phyloP scores from a whole-genome alignment of 441 rosid species.

The Kokia cookei region DNA sequence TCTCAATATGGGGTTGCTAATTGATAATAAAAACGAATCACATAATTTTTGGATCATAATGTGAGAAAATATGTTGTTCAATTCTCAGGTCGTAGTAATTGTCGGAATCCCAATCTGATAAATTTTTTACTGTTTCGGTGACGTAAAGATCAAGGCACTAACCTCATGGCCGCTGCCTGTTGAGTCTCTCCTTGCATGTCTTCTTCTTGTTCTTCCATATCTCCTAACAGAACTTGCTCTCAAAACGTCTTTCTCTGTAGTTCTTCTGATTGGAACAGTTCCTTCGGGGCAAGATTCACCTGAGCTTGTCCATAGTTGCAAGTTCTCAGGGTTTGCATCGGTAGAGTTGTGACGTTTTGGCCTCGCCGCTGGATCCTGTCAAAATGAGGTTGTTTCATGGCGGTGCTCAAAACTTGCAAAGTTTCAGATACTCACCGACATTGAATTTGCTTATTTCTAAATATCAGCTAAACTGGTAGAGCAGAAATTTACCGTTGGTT shows the following conservation, averaged over 20 bases:
- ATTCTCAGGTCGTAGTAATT: neutral
- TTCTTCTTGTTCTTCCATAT: conserved; percentile 44
- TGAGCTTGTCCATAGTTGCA: conserved; percentile 51
- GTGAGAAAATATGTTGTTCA: neutral
- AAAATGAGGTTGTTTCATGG: neutral
- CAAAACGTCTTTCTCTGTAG: conserved; percentile 42
- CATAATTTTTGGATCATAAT: neutral
- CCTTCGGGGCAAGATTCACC: conserved; percentile 67
- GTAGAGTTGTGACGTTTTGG: conserved; percentile 31
- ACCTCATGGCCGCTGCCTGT: conserved; percentile 70
- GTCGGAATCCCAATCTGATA: neutral
- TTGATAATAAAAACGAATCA: neutral
- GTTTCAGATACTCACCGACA: too few relatives aligned
- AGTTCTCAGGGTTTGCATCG: conserved; percentile 16
- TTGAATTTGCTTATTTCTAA: neutral
- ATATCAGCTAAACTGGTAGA: neutral
- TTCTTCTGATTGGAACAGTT: conserved; percentile 59
- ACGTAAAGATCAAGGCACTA: neutral
- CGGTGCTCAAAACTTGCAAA: too few relatives aligned
- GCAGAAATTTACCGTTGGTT: conserved; percentile 33
- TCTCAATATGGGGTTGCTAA: neutral
- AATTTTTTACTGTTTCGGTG: neutral
- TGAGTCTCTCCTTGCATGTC: conserved; percentile 54
- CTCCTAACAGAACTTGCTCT: conserved; percentile 44
- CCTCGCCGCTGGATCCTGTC: conserved; percentile 46